Conservation (phyloP, 2,329 filamentous ascomycete genomes). For the Aureobasidium sp. region DNA sequence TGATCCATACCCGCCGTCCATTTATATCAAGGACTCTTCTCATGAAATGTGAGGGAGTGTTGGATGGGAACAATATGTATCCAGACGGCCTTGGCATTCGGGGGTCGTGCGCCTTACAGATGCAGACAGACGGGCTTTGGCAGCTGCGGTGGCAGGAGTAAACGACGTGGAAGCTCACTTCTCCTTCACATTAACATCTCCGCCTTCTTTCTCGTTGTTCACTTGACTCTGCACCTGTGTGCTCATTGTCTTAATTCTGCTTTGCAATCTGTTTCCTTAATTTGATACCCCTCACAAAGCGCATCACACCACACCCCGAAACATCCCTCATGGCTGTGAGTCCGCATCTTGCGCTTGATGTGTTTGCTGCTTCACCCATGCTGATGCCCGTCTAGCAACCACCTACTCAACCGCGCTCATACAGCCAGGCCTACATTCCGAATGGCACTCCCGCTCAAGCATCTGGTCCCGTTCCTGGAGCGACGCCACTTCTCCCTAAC, state of each 20-base stretch:
- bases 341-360: slow-evolving; percentile 1
- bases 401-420: slow-evolving; percentile 44
- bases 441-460: slow-evolving; percentile 34
- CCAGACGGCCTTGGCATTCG: neutral
- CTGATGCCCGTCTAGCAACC: slow-evolving; percentile 34
- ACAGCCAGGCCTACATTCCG: slow-evolving; percentile 41
- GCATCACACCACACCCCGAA: neutral
- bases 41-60: neutral
- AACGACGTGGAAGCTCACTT: slow-evolving; percentile 11
- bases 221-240: slow-evolving; percentile 2
- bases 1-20: neutral
- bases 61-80: neutral
- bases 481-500: slow-evolving; percentile 44
- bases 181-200: slow-evolving; percentile 1
- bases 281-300: slow-evolving; percentile 13
- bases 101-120: neutral
- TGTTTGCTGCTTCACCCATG: neutral
- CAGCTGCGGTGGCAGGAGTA: slow-evolving; percentile 11
- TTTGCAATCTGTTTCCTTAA: slow-evolving; percentile 3
- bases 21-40: neutral
- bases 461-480: slow-evolving; percentile 35
- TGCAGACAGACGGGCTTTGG: neutral
- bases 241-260: slow-evolving; percentile 9
- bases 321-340: slow-evolving; percentile 16
- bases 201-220: slow-evolving; percentile 5